These are phyloP conservation scores for Claviceps sp. DNA, from an alignment of 2,329 filamentous ascomycete genomes.

Conservation along the genomic window DNA sequence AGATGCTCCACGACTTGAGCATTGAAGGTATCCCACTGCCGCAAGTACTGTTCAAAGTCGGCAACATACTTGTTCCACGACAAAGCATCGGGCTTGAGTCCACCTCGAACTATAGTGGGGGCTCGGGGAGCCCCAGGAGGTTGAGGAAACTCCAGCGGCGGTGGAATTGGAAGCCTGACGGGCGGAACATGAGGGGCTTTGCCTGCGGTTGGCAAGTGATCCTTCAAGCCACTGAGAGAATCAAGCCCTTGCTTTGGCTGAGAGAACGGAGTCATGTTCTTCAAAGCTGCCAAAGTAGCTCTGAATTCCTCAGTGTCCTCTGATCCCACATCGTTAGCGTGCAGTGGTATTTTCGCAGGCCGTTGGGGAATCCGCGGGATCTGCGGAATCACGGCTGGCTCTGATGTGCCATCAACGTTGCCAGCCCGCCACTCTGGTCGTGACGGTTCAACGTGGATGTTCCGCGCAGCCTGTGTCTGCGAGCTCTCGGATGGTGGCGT, in stretches of 20 bases:
- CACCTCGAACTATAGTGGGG: constrained; percentile 26
- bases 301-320: constrained; percentile 43
- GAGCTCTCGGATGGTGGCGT: constrained; percentile 26
- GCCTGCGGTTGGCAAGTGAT: constrained; percentile 44
- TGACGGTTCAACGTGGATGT: constrained; percentile 44
- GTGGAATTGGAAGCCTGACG: constrained; percentile 19
- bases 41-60: constrained; percentile 41
- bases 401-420: constrained; percentile 21
- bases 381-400: constrained; percentile 8
- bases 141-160: constrained; percentile 30
- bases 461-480: constrained; percentile 24
- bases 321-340: constrained; percentile 31
- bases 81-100: constrained; percentile 27
- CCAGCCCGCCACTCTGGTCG: constrained; percentile 47
- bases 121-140: constrained; percentile 34
- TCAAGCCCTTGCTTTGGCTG: constrained; percentile 33
- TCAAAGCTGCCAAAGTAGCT: constrained; percentile 40
- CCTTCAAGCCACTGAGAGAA: constrained; percentile 42
- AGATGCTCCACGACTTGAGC: constrained; percentile 43
- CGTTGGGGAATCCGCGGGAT: constrained; percentile 5
- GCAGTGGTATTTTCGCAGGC: constrained; percentile 12
- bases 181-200: constrained; percentile 30
- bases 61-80: constrained; percentile 38
- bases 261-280: constrained; percentile 41
- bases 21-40: constrained; percentile 35